A percentile compares a stretch with the other conserved stretches of the same genome.
Conservation (phyloP, 441 rosid species). For the Adansonia rubrostipa region DNA sequence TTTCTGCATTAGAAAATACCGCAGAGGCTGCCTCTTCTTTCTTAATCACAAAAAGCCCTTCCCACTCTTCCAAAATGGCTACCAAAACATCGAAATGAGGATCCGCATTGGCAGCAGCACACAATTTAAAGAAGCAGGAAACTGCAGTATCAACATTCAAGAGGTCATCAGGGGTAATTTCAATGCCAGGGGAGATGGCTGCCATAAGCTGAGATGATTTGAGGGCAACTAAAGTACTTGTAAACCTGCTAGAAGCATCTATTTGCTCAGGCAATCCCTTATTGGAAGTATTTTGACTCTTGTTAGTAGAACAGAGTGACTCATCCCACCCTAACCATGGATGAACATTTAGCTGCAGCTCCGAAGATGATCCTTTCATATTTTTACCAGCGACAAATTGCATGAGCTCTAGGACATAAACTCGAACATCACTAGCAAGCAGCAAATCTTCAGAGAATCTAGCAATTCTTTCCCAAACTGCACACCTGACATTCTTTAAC, state of each 20-base stretch:
- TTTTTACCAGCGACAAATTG: slow-evolving; percentile 69
- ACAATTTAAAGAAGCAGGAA: slow-evolving; percentile 76
- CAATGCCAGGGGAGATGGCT: slow-evolving; percentile 62
- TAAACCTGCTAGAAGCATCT: slow-evolving; percentile 69
- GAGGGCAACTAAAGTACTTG: slow-evolving; percentile 87
- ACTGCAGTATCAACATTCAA: slow-evolving; percentile 59
- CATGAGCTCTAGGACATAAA: slow-evolving; percentile 86
- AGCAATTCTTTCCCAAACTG: slow-evolving; percentile 80
- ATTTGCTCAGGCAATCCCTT: slow-evolving; percentile 48
- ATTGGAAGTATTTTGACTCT: slow-evolving; percentile 42
- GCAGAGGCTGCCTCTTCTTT: slow-evolving; percentile 48
- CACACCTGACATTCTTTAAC: slow-evolving; percentile 70
- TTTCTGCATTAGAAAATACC: slow-evolving; percentile 54
- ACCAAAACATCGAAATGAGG: slow-evolving; percentile 65
- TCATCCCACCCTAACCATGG: slow-evolving; percentile 94
- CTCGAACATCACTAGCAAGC: slow-evolving; percentile 78
- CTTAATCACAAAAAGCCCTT: slow-evolving; percentile 60
- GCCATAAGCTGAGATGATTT: slow-evolving; percentile 82
- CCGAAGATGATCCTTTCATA: slow-evolving; percentile 60
- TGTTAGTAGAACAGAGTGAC: slow-evolving; percentile 51
- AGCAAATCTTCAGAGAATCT: slow-evolving; percentile 77
- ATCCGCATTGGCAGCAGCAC: slow-evolving; percentile 51
- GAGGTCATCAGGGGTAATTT: slow-evolving; percentile 78
- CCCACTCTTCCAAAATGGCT: slow-evolving; percentile 93
- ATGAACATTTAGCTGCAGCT: slow-evolving; percentile 56